Conservation (phyloP, 106 monocot genomes). For the Hemerocallis citrina region DNA sequence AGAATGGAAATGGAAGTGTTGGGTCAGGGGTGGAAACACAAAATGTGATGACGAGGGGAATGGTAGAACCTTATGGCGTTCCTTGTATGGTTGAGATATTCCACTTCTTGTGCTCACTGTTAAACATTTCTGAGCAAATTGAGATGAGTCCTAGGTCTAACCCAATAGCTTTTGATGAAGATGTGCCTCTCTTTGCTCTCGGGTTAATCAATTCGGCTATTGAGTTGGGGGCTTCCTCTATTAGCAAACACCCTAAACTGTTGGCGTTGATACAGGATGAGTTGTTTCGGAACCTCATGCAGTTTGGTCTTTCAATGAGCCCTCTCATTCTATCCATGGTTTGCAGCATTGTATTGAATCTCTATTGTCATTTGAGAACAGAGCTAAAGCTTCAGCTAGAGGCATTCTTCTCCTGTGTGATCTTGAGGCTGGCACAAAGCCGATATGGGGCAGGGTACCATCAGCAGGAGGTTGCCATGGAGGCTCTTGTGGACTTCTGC, state of each 20-base stretch:
- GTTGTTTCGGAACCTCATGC: conserved; percentile 81
- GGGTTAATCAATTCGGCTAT: conserved; percentile 81
- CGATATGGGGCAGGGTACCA: conserved; percentile 70
- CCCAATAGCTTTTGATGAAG: conserved; percentile 80
- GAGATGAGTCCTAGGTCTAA: conserved; percentile 47
- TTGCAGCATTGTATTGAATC: conserved; percentile 84
- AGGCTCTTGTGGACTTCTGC: conserved; percentile 85
- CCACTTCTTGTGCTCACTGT: conserved; percentile 80
- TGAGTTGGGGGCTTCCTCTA: conserved; percentile 64
- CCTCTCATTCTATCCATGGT: conserved; percentile 85
- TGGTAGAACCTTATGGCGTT: conserved; percentile 62
- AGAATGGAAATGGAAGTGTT: conserved; percentile 54
- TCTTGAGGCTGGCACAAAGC: conserved; percentile 74
- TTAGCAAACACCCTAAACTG: conserved; percentile 58
- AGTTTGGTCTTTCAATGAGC: conserved; percentile 85
- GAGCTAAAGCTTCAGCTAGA: conserved; percentile 86
- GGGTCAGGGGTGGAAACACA: conserved; percentile 14
- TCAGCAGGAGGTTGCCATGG: conserved; percentile 96
- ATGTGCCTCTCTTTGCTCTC: conserved; percentile 92
- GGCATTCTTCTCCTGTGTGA: conserved; percentile 93
- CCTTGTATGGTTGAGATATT: conserved; percentile 89
- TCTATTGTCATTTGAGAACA: conserved; percentile 62
- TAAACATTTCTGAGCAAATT: conserved; percentile 73
- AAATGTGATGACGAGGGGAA: conserved; percentile 19
- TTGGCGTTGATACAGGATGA: conserved; percentile 74